phyloP scores from a whole-genome alignment of 805 yeast species.

The Pichia gijzeniarum region DNA sequence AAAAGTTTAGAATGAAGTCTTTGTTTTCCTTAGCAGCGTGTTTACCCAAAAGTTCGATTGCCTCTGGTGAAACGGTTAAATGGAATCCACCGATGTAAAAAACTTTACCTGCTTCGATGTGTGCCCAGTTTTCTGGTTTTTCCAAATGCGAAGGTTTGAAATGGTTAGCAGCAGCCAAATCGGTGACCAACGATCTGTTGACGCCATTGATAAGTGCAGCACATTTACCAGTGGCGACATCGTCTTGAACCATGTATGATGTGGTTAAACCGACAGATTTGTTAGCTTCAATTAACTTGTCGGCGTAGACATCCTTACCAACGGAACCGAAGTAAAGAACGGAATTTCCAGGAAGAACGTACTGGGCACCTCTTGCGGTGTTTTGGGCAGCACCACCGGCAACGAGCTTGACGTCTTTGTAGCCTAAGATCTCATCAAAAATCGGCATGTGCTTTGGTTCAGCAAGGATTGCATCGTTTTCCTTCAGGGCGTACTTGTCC shows the following conservation, averaged over 20 bases:
- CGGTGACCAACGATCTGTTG: slow-evolving; percentile 91
- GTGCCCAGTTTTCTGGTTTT: slow-evolving; percentile 82
- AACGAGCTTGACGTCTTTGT: slow-evolving; percentile 56
- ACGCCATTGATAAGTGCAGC: slow-evolving; percentile 85
- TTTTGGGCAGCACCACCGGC: slow-evolving; percentile 99
- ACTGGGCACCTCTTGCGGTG: slow-evolving; percentile 98
- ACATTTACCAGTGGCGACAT: slow-evolving; percentile 90
- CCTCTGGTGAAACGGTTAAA: slow-evolving; percentile 94
- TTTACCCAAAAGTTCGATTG: slow-evolving; percentile 81
- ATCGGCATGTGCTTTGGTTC: slow-evolving; percentile 83
- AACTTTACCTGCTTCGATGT: slow-evolving; percentile 71
- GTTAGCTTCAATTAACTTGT: slow-evolving; percentile 77
- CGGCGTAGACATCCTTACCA: slow-evolving; percentile 86
- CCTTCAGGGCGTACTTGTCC: slow-evolving; percentile 75
- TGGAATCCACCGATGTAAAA: slow-evolving; percentile 99
- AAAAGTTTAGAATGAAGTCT: slow-evolving; percentile 70
- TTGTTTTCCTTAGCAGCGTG: slow-evolving; percentile 53
- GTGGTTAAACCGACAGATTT: slow-evolving; percentile 82
- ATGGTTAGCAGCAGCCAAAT: slow-evolving; percentile 96
- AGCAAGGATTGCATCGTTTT: slow-evolving; percentile 84
- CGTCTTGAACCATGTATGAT: slow-evolving; percentile 73
- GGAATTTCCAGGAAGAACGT: slow-evolving; percentile 69
- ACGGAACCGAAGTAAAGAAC: slow-evolving; percentile 96
- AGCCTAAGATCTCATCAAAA: slow-evolving; percentile 66
- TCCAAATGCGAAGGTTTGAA: slow-evolving; percentile 85